Evolutionary conservation across 2,329 filamentous ascomycete genomes (phyloP).

Genomic region (Neodidymelliopsis sp.): DNA sequence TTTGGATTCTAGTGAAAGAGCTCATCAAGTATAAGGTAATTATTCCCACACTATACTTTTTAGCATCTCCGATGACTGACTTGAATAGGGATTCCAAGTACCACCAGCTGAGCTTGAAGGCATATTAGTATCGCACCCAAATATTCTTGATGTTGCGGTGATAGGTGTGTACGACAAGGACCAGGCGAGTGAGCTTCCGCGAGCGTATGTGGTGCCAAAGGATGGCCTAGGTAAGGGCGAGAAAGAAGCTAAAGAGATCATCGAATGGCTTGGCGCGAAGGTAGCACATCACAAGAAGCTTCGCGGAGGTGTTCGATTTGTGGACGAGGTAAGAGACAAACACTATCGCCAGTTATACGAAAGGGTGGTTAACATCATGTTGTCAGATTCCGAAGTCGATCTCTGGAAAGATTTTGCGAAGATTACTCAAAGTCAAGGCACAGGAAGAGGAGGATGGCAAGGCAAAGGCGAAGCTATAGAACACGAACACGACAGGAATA

Average conservation of each 20-base stretch:
- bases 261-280: slow-evolving; percentile 52
- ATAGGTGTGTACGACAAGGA: slow-evolving; percentile 56
- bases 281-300: slow-evolving; percentile 58
- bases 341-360: too few species aligned
- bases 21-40: slow-evolving; percentile 55
- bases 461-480: slow-evolving; percentile 54
- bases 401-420: slow-evolving; percentile 57
- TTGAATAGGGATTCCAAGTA: slow-evolving; percentile 59
- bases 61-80: too few species aligned
- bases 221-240: slow-evolving; percentile 41
- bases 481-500: background rate
- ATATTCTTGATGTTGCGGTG: slow-evolving; percentile 55
- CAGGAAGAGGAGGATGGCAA: slow-evolving; percentile 49
- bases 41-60: too few species aligned
- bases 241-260: slow-evolving; percentile 49
- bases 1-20: too few species aligned
- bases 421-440: slow-evolving; percentile 54
- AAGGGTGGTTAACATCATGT: too few species aligned
- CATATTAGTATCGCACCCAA: slow-evolving; percentile 51
- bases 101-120: slow-evolving; percentile 59
- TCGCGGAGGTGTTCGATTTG: slow-evolving; percentile 55
- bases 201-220: slow-evolving; percentile 48
- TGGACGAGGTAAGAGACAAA: slow-evolving; percentile 49
- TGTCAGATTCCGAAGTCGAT: slow-evolving; percentile 58
- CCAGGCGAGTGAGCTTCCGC: slow-evolving; percentile 54